Percentiles rank a stretch among this genome's conserved stretches.
Evolutionary conservation across 2,329 filamentous ascomycete genomes (phyloP).

Genomic region (Chlorencoelia australis): DNA sequence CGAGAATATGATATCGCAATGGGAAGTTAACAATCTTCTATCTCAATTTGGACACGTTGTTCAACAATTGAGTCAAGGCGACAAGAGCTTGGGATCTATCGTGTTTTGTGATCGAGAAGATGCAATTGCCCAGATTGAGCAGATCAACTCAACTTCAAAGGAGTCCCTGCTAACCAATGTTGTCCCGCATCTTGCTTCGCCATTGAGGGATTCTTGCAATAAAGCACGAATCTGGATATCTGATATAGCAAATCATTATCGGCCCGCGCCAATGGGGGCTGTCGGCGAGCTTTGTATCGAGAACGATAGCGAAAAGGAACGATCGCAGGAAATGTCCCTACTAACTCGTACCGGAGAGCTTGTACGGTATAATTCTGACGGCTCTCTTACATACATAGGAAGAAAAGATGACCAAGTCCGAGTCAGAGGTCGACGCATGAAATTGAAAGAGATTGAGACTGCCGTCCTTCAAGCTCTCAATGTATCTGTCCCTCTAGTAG

Average conservation of each 20-base stretch:
- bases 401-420: constrained; percentile 3
- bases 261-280: constrained; percentile 22
- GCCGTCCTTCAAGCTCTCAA: constrained; percentile 31
- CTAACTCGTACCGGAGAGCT: constrained; percentile 45
- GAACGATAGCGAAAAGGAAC: constrained; percentile 28
- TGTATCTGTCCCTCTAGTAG: constrained; percentile 23
- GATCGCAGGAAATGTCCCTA: constrained; percentile 28
- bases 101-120: too few relatives aligned
- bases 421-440: constrained; percentile 4
- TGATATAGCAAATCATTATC: constrained; percentile 12
- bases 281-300: constrained; percentile 32
- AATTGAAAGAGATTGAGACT: constrained; percentile 31
- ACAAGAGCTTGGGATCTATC: neutral
- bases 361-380: constrained; percentile 26
- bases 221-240: constrained; percentile 30
- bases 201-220: constrained; percentile 16
- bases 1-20: constrained; percentile 2
- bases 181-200: too few relatives aligned
- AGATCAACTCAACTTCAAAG: too few relatives aligned
- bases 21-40: constrained; percentile 6
- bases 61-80: neutral
- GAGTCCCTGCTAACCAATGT: too few relatives aligned
- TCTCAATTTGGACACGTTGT: constrained; percentile 5
- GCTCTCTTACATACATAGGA: constrained; percentile 1
- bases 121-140: too few relatives aligned